Evolutionary conservation across 306 rosid species (phyloP).

Genomic region (Cucurbita pepo): DNA sequence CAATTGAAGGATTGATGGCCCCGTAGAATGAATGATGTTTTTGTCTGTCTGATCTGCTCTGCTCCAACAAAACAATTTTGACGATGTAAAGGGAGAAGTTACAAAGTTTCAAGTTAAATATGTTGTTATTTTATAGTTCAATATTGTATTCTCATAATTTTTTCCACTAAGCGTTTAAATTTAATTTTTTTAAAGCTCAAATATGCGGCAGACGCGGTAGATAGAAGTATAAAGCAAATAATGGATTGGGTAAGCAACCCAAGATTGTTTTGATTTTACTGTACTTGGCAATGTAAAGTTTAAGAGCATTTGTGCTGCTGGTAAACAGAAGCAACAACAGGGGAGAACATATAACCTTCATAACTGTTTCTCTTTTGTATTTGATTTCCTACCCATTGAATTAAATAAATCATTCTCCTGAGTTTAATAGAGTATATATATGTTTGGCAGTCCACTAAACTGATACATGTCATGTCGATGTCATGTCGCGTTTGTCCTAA

Average conservation of each 20-base stretch:
- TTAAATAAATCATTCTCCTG: not conserved
- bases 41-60: slow-evolving; percentile 14
- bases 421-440: not conserved
- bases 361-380: not conserved
- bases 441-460: not conserved
- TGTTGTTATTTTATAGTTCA: not conserved
- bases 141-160: not conserved
- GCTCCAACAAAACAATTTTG: slow-evolving; percentile 43
- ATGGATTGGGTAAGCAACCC: not conserved
- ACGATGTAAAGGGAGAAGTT: slow-evolving; percentile 12
- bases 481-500: not conserved
- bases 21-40: slow-evolving; percentile 31
- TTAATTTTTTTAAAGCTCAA: not conserved
- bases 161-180: not conserved
- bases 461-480: not conserved
- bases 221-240: not conserved
- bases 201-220: not conserved
- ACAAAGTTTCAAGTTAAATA: not conserved
- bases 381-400: not conserved
- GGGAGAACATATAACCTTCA: not conserved
- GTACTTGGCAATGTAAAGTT: not conserved
- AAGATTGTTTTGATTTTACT: not conserved
- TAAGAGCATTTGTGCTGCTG: not conserved
- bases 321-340: not conserved
- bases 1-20: slow-evolving; percentile 98